Evolutionary conservation across 2,329 filamentous ascomycete species (phyloP).

Genomic region (Pyrenophora graminea): DNA sequence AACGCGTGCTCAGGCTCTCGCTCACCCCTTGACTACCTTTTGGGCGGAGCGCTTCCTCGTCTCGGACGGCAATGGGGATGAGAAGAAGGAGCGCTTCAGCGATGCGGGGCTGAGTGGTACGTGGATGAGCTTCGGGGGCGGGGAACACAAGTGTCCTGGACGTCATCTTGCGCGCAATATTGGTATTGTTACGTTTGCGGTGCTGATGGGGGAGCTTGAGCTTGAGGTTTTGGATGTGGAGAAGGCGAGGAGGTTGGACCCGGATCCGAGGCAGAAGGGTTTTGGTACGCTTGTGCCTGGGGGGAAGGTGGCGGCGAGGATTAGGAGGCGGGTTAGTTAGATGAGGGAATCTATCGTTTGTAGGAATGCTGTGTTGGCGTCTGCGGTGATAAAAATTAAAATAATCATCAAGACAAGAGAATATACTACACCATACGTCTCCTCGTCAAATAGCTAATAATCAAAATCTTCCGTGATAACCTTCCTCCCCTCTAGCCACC

Average conservation of each 20-base stretch:
- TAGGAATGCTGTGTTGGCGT: background rate
- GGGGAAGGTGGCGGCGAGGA: constrained; percentile 6
- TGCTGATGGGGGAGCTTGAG: constrained; percentile 12
- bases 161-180: constrained; percentile 23
- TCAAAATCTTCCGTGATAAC: constrained; percentile 59
- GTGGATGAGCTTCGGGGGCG: constrained; percentile 23
- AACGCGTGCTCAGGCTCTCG: background rate
- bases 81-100: constrained; percentile 12
- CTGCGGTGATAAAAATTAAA: too few relatives aligned
- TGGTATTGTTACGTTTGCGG: constrained; percentile 12
- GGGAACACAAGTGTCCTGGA: constrained; percentile 25
- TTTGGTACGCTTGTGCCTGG: constrained; percentile 13
- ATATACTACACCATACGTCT: too few relatives aligned
- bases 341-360: background rate
- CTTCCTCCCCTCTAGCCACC: constrained; percentile 54
- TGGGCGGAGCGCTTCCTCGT: constrained; percentile 23
- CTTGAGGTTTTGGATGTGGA: constrained; percentile 5
- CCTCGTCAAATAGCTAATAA: constrained; percentile 19
- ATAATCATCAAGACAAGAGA: too few relatives aligned
- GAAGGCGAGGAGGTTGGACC: background rate
- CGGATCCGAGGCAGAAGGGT: background rate
- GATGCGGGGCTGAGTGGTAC: constrained; percentile 19
- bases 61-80: background rate
- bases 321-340: background rate
- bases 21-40: constrained; percentile 11